Evolutionary conservation across 306 rosid genomes (phyloP).

Genomic region (Rosa persica): DNA sequence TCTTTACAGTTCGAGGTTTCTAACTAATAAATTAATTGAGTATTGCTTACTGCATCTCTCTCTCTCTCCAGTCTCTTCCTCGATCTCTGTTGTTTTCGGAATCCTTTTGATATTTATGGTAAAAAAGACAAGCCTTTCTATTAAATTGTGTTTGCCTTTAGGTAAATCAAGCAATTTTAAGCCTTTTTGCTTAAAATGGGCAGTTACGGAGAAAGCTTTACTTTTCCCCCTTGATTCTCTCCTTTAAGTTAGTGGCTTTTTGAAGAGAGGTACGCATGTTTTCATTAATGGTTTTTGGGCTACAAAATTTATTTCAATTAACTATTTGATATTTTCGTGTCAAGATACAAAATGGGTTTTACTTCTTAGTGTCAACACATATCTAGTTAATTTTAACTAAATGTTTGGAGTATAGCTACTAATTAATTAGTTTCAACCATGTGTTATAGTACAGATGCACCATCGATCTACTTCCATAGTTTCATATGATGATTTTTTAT

Average conservation of each 20-base stretch:
- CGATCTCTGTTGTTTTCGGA: neutral
- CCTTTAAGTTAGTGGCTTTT: constrained; percentile 7
- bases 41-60: neutral
- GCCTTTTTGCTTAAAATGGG: constrained; percentile 7
- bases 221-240: neutral
- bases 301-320: neutral
- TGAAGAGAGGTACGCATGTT: neutral
- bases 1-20: too few relatives aligned
- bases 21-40: neutral
- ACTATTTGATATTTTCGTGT: neutral
- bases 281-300: neutral
- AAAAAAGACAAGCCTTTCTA: neutral
- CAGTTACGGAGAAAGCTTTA: neutral
- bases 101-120: neutral
- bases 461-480: neutral
- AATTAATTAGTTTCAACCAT: neutral
- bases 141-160: neutral
- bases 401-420: too few relatives aligned
- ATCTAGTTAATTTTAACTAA: too few relatives aligned
- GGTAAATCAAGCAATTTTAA: neutral
- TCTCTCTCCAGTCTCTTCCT: neutral
- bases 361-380: neutral
- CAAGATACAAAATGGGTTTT: neutral
- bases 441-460: neutral
- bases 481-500: neutral